Percentiles rank a stretch among this genome's conserved stretches.
phyloP scores from a whole-genome alignment of 495 filamentous ascomycete genomes.

The Cetradonia linearis region DNA sequence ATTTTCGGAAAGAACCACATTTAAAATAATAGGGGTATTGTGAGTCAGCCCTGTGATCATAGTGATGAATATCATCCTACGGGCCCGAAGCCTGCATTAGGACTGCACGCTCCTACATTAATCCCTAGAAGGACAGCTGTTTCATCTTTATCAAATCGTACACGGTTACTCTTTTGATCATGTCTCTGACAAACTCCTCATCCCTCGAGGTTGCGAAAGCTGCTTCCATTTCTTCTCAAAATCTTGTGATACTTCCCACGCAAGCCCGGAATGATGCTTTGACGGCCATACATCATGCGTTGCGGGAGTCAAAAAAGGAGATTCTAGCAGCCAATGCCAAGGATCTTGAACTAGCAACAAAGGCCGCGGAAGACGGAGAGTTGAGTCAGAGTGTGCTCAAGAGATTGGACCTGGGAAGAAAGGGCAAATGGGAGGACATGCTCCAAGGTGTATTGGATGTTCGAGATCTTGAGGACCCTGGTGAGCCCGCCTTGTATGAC shows the following conservation, averaged over 20 bases:
- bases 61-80: too few species aligned
- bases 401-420: slow-evolving; percentile 70
- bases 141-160: not conserved
- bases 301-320: slow-evolving; percentile 53
- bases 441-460: slow-evolving; percentile 90
- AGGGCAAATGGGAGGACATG: slow-evolving; percentile 96
- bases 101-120: too few species aligned
- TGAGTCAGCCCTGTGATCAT: too few species aligned
- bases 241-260: slow-evolving; percentile 54
- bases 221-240: slow-evolving; percentile 61
- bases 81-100: too few species aligned
- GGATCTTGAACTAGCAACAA: slow-evolving; percentile 64
- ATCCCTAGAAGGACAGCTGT: not conserved
- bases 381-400: slow-evolving; percentile 83
- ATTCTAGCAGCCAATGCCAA: slow-evolving; percentile 79
- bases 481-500: slow-evolving; percentile 38
- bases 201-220: slow-evolving; percentile 55
- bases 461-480: slow-evolving; percentile 72
- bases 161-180: slow-evolving; percentile 25
- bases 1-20: too few species aligned
- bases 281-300: slow-evolving; percentile 64
- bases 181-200: slow-evolving; percentile 68
- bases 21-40: too few species aligned
- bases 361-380: slow-evolving; percentile 60
- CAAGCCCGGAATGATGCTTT: slow-evolving; percentile 71